These are phyloP conservation scores for Corylus heterophylla DNA, from an alignment of 306 rosid species.

Conservation along the genomic window DNA sequence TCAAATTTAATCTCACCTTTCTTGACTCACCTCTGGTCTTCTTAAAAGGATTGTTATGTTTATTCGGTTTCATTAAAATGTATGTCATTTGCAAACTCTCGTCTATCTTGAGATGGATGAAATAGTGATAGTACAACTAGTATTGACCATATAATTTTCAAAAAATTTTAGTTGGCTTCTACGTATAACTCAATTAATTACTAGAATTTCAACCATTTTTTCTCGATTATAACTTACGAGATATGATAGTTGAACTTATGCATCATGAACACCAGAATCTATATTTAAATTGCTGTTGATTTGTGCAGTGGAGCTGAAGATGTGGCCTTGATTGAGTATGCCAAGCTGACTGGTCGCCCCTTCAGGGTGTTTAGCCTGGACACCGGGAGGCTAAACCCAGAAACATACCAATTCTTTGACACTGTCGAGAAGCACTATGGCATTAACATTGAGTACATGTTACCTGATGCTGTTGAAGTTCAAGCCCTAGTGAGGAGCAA, in stretches of 20 bases:
- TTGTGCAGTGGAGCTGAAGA: constrained; percentile 96
- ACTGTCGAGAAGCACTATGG: constrained; percentile 77
- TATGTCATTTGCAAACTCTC: too few relatives aligned
- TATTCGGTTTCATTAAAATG: too few relatives aligned
- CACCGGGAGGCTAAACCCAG: constrained; percentile 92
- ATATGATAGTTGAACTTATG: not conserved
- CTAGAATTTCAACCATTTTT: not conserved
- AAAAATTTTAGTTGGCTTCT: not conserved
- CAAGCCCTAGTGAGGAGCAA: constrained; percentile 86
- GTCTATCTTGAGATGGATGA: too few relatives aligned
- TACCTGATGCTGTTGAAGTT: constrained; percentile 90
- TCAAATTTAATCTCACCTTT: too few relatives aligned
- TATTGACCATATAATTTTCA: not conserved
- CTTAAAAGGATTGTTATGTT: too few relatives aligned
- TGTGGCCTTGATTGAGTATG: constrained; percentile 91
- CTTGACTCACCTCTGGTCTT: too few relatives aligned
- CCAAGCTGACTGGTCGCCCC: constrained; percentile 83
- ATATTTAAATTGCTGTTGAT: not conserved
- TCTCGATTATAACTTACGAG: not conserved
- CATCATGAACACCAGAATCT: not conserved
- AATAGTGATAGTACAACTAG: not conserved
- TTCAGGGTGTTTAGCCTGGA: constrained; percentile 86
- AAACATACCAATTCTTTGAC: constrained; percentile 75
- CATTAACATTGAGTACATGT: constrained; percentile 88
- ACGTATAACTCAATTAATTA: not conserved